phyloP scores from a whole-genome alignment of 208 protist species.

The Trichomonas vaginalis region DNA sequence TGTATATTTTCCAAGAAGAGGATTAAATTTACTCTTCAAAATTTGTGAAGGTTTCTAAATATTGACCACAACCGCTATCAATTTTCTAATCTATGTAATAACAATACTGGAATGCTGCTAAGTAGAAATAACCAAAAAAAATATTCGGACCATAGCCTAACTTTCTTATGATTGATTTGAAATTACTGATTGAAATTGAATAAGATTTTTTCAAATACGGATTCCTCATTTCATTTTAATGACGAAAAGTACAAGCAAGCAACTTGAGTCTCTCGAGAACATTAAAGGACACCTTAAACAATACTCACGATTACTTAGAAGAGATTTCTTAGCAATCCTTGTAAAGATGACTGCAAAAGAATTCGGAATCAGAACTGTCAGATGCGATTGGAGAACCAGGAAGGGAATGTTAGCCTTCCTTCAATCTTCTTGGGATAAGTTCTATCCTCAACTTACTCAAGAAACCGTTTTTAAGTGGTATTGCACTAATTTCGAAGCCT shows the following conservation, averaged over 20 bases:
- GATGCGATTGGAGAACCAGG: neutral
- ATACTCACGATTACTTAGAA: neutral
- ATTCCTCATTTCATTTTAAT: neutral
- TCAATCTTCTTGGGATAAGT: neutral
- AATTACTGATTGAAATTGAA: no score
- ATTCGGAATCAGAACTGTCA: neutral
- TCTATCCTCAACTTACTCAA: neutral
- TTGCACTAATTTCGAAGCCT: neutral
- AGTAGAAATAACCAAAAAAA: no score
- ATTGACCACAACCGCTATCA: no score
- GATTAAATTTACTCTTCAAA: no score
- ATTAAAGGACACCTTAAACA: neutral
- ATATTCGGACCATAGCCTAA: no score
- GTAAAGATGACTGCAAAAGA: neutral
- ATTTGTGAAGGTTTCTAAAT: no score
- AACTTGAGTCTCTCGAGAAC: neutral
- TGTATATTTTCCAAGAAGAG: no score
- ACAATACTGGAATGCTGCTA: no score
- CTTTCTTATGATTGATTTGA: no score
- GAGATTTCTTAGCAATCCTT: neutral
- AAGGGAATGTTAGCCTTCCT: neutral
- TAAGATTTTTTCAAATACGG: neutral
- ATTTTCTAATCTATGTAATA: no score
- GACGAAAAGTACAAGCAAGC: neutral
- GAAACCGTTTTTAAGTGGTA: neutral